Evolutionary conservation across 129 eudicot genomes (phyloP).

Genomic region (Flaveria bidentis): DNA sequence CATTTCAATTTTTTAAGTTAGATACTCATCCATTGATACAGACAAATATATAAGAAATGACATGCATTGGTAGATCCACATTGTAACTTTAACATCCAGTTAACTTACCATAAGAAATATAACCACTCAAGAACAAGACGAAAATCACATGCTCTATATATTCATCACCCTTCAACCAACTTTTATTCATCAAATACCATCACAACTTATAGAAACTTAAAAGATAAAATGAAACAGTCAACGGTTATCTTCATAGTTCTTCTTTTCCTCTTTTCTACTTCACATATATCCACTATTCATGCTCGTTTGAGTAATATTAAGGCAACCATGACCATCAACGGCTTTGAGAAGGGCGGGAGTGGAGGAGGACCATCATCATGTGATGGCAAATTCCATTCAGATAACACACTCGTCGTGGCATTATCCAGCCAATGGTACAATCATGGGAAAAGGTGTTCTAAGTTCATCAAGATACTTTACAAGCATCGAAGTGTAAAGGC

Average conservation of each 20-base stretch:
- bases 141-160: constrained; percentile 12
- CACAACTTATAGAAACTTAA: not conserved
- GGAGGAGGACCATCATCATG: constrained; percentile 55
- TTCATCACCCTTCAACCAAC: not conserved
- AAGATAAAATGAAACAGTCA: constrained; percentile 18
- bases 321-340: constrained; percentile 44
- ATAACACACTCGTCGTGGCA: constrained; percentile 42
- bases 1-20: not conserved
- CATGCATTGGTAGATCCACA: not conserved
- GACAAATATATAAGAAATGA: constrained; percentile 5
- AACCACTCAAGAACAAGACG: constrained; percentile 24
- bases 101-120: not conserved
- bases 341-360: constrained; percentile 43
- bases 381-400: constrained; percentile 41
- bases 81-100: constrained; percentile 20
- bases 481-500: constrained; percentile 45
- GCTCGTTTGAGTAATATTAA: not conserved
- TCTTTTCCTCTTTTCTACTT: constrained; percentile 11
- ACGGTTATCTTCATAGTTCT: constrained; percentile 6
- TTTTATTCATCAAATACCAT: not conserved
- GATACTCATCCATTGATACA: not conserved
- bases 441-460: constrained; percentile 35
- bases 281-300: not conserved
- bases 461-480: constrained; percentile 34
- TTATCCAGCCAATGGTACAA: constrained; percentile 49